These are phyloP conservation scores for Yarrowia yakushimensis DNA, from an alignment of 805 yeast species.

Conservation along the genomic window DNA sequence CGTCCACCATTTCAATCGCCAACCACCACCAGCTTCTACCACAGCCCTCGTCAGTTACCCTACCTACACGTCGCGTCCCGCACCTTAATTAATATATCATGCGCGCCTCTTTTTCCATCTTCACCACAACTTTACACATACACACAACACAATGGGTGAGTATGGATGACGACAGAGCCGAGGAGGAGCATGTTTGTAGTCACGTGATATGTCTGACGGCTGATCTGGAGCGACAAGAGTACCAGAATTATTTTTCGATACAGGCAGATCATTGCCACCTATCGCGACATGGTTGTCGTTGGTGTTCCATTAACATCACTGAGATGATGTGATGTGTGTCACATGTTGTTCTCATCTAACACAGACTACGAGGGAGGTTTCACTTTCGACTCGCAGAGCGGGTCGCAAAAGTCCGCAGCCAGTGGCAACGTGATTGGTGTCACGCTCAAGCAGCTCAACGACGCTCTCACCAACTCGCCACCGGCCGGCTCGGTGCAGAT, in stretches of 20 bases:
- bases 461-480: conserved; percentile 52
- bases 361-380: conserved; percentile 27
- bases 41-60: not conserved
- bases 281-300: not conserved
- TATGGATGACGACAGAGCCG: not conserved
- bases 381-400: conserved; percentile 18
- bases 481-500: conserved; percentile 53
- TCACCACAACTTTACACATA: conserved; percentile 23
- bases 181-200: not conserved
- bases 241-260: no score
- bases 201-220: not conserved
- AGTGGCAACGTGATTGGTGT: conserved; percentile 45
- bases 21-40: no score
- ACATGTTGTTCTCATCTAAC: conserved; percentile 10
- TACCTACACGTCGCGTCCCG: conserved; percentile 19
- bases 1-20: not conserved
- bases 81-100: conserved; percentile 6
- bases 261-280: not conserved
- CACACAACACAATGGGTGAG: conserved; percentile 1
- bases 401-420: not conserved
- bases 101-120: conserved; percentile 1
- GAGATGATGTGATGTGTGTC: no score
- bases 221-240: no score
- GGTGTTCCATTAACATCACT: no score
- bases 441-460: conserved; percentile 59